Evolutionary conservation across 2,329 filamentous ascomycete species (phyloP), one percentile per base, ranked within the genome.

Genomic region (Hypoxylon sp.): DNA sequence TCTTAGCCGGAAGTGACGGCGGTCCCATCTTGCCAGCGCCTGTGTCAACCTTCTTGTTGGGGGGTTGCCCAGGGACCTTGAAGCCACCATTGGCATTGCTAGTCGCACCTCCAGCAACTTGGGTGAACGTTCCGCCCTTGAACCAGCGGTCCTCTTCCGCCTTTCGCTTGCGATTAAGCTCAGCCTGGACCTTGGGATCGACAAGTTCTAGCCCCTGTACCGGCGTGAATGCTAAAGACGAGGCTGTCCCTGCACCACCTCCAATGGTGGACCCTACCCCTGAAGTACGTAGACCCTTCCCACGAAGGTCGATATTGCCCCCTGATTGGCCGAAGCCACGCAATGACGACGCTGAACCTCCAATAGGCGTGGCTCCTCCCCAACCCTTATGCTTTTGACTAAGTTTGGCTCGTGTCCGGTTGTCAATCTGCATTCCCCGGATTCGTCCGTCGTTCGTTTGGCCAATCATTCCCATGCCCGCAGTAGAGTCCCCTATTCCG

Each of bases 141-240:
- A 99, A 99, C 91, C 94, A 99, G 38, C 93, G 86, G 77, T 98
- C 95, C 78, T 97, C 93, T 70, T 98, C 96, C 0, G 93, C 94
- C 79, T 97, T 97, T 70, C 94, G 86, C 84, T 98, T 98, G 74
- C 93, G 87, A 77, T 87, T 94, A 78, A 97, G 87, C 82, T 98
- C 94, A 6, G 93, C 92, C 73, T 94, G 90, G 63, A 92, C 89
- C 83, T 96, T 97, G 21, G 96, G 96, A 78, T 98, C 95, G 5
- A 98, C 94, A 11, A 99, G 87, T 82, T 99, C 95, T 41, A 99
- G 85, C 1, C 96, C 96, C 77, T 98, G 96, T 14, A 97, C 93
- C 1, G 95, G 94, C 2, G 94, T 98, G 76, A 99, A 99, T 0
- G 94, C 92, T 73, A 99, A 88, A 53, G 91, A 94, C 73, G 93